Evolutionary conservation across 305 asterid species (phyloP).

Genomic region (Salvia sclarea): DNA sequence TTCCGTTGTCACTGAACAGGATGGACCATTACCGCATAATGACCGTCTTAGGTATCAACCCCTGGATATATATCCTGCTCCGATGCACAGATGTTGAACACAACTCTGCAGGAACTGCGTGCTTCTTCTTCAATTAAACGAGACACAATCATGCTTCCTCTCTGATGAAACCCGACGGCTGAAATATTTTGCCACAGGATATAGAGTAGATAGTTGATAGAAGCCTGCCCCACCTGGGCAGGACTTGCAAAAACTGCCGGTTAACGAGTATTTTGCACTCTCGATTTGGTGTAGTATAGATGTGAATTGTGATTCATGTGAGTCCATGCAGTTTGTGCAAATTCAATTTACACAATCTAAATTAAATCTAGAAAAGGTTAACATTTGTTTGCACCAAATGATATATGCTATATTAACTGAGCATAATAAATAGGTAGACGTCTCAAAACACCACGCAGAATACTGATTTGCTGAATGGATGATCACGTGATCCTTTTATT

Average conservation of each 20-base stretch:
- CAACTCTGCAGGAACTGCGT: slow-evolving; percentile 17
- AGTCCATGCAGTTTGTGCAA: background rate
- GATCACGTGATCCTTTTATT: background rate
- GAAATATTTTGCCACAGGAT: background rate
- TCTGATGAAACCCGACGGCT: background rate
- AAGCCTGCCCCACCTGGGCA: background rate
- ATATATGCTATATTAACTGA: background rate
- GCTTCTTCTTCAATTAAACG: background rate
- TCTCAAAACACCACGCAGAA: background rate
- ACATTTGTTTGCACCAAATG: background rate
- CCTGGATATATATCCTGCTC: slow-evolving; percentile 82
- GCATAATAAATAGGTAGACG: background rate
- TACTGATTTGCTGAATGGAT: background rate
- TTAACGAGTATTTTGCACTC: background rate
- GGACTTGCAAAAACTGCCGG: background rate
- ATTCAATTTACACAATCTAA: background rate
- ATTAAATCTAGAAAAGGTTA: background rate
- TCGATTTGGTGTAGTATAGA: background rate
- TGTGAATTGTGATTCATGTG: slow-evolving; percentile 9
- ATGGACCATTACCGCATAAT: slow-evolving; percentile 74
- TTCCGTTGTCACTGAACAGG: slow-evolving; percentile 44
- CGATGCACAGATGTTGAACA: slow-evolving; percentile 75
- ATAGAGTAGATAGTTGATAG: slow-evolving; percentile 21
- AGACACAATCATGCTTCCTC: background rate
- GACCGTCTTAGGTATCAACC: slow-evolving; percentile 64